A percentile compares a stretch with the other conserved stretches of the same genome.
These are phyloP conservation scores for Phaffomyces thermotolerans DNA, from an alignment of 805 yeast species.

Conservation along the genomic window DNA sequence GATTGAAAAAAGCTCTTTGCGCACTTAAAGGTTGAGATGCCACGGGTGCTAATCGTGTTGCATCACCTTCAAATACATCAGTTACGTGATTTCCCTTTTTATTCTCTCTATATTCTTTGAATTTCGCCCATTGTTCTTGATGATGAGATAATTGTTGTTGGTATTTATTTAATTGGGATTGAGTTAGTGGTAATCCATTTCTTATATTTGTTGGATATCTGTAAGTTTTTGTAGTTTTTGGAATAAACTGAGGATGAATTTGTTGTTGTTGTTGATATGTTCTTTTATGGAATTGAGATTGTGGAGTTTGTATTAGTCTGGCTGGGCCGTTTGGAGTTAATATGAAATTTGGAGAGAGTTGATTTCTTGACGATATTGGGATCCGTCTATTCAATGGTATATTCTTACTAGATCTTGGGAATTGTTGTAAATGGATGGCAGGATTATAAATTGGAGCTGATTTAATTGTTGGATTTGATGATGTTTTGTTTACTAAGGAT, in stretches of 20 bases:
- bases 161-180: conserved; percentile 17
- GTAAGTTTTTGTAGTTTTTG: conserved; percentile 18
- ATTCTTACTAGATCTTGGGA: conserved; percentile 8
- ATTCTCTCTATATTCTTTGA: conserved; percentile 19
- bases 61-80: conserved; percentile 43
- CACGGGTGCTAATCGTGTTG: conserved; percentile 40
- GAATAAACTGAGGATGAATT: conserved; percentile 6
- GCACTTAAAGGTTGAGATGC: conserved; percentile 46
- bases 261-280: conserved; percentile 4
- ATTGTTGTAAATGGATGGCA: conserved; percentile 10
- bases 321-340: conserved; percentile 7
- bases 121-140: conserved; percentile 23
- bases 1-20: conserved; percentile 34
- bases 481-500: conserved; percentile 6
- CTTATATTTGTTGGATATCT: conserved; percentile 12
- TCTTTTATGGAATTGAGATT: conserved; percentile 1
- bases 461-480: conserved; percentile 23
- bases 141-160: conserved; percentile 22
- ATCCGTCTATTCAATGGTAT: not conserved
- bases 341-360: conserved; percentile 1
- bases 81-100: conserved; percentile 29
- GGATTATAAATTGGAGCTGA: conserved; percentile 27
- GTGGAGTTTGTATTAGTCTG: conserved; percentile 7
- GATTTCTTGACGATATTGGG: conserved; percentile 1
- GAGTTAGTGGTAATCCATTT: conserved; percentile 15